Base-by-base conservation (phyloP, 768 basidiomycete genomes). In the Mycena polygramma region DNA sequence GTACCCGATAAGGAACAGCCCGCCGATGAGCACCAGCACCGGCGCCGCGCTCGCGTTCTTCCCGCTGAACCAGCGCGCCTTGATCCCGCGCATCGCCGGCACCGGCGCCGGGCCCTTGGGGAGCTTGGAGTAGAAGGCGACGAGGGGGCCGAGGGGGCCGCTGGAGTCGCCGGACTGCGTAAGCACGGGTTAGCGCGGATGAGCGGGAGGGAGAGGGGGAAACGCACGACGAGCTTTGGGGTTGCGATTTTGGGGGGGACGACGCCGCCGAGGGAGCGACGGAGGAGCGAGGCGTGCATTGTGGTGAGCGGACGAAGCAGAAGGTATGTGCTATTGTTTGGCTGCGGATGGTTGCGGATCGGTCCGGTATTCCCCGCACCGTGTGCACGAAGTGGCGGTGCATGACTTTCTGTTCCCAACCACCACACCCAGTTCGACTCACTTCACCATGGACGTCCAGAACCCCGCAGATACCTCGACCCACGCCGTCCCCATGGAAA, bases 171-270 rank as follows among this genome's bases (percentile, higher is more conserved):
- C 85, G 20, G 91, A 87, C 91, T 92, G 53, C 37, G 53, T 63
- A 46, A 19, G 45, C 15, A 46, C 15, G 7, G 63, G 48, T 70
- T 2, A 7, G 24, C 57, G 55, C 60, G 41, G 53, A 51, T 37
- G 36, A 10, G 19, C 10, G 8, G 37, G 9, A 57, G 55, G 30
- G 11, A 57, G 20, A 36, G 10, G 37, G 39, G 17, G 30, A 1
- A 26, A 20, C 88, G 71, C 76, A 92, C 91, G 63, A 94, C 87
- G 58, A 90, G 86, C 39, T 87, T 83, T 1, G 92, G 91, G 9
- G 92, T 90, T 62, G 93, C 92, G 73, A 94, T 89, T 82, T 94
- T 94, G 58, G 92, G 92, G 24, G 92, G 92, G 60, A 94, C 88
- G 65, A 94, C 86, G 49, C 87, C 85, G 64, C 85, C 86, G 73